Percentiles rank a stretch among this genome's conserved stretches.
phyloP scores from a whole-genome alignment of 495 filamentous ascomycete species.

The Usnea hakonensis region DNA sequence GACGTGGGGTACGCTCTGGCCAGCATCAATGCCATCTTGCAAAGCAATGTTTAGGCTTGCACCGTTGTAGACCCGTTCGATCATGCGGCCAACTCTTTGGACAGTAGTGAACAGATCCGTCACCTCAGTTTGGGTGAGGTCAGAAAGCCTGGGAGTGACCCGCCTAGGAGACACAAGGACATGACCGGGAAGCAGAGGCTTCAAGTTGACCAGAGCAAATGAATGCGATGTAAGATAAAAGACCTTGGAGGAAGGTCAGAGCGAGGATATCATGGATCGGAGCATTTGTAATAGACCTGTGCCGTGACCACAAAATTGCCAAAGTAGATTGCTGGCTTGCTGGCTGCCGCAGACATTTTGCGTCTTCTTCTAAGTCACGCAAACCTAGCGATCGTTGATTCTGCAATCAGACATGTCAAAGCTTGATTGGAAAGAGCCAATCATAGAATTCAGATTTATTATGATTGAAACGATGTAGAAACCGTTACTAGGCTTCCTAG shows the following conservation, averaged over 20 bases:
- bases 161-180: slow-evolving; percentile 61
- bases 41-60: slow-evolving; percentile 79
- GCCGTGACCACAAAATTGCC: slow-evolving; percentile 57
- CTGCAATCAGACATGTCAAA: neutral
- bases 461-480: too few relatives aligned
- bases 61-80: slow-evolving; percentile 62
- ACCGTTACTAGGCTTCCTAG: too few relatives aligned
- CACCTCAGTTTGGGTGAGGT: slow-evolving; percentile 66
- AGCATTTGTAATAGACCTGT: slow-evolving; percentile 36
- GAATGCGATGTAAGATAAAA: slow-evolving; percentile 74
- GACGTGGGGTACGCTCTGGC: slow-evolving; percentile 84
- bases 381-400: neutral
- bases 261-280: neutral
- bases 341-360: slow-evolving; percentile 1
- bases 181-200: slow-evolving; percentile 89
- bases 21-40: slow-evolving; percentile 82
- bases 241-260: slow-evolving; percentile 47
- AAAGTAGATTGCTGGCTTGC: slow-evolving; percentile 42
- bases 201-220: slow-evolving; percentile 88
- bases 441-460: too few relatives aligned
- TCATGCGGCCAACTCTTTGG: slow-evolving; percentile 68
- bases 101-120: slow-evolving; percentile 80
- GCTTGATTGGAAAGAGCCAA: too few relatives aligned
- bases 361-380: neutral
- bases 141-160: slow-evolving; percentile 61